These are phyloP conservation scores for Aspergillus unguis DNA, from an alignment of 2,329 filamentous ascomycete species.

Conservation along the genomic window DNA sequence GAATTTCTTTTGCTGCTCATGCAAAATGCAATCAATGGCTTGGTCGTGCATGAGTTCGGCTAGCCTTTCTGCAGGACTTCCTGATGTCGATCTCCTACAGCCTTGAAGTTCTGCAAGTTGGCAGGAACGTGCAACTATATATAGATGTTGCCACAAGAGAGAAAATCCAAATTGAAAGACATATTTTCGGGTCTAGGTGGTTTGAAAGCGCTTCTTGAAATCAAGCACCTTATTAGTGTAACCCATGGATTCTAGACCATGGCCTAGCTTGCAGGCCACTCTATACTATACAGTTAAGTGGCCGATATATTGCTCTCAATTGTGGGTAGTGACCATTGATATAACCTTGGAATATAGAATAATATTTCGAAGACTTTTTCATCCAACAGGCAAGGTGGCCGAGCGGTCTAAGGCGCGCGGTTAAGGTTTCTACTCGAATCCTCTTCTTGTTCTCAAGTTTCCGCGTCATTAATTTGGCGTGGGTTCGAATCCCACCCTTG, in stretches of 20 bases:
- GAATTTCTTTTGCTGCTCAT: not conserved
- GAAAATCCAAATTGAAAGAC: too few species aligned
- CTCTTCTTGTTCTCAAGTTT: conserved; percentile 8
- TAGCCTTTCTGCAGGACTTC: too few species aligned
- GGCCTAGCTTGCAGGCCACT: too few species aligned
- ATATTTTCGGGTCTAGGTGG: too few species aligned
- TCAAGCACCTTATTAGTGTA: too few species aligned
- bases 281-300: too few species aligned
- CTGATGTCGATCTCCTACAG: not conserved
- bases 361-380: not conserved
- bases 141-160: not conserved
- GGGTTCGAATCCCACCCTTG: conserved; percentile 17
- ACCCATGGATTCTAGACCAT: too few species aligned
- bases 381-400: conserved; percentile 13
- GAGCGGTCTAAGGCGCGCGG: conserved; percentile 17
- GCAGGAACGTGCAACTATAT: not conserved
- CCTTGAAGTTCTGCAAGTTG: not conserved
- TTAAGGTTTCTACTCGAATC: conserved; percentile 15
- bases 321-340: not conserved
- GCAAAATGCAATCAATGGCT: not conserved
- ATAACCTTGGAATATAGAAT: not conserved
- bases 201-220: too few species aligned
- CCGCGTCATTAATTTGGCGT: conserved; percentile 17
- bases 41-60: not conserved
- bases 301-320: not conserved